Conservation (phyloP, 345 rosid species). For the Eucalyptus curtisii region DNA sequence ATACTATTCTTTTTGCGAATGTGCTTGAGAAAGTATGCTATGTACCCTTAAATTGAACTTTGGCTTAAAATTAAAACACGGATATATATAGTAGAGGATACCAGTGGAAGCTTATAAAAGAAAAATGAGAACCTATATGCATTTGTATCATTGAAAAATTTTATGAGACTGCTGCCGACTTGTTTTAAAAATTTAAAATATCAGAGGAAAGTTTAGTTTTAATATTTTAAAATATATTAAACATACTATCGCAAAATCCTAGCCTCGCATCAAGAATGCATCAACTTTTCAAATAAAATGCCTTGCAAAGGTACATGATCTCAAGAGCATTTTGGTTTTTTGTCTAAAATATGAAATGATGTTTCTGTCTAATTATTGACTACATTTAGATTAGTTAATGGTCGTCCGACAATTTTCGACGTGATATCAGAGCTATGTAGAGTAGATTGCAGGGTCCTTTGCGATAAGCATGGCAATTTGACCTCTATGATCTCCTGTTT, state of each 20-base stretch:
- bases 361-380: too few species aligned
- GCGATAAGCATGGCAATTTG: neutral
- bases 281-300: too few species aligned
- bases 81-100: neutral
- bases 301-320: too few species aligned
- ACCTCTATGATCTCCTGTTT: too few species aligned
- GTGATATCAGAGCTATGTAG: neutral
- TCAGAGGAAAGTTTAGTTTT: neutral
- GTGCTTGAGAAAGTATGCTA: too few species aligned
- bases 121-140: neutral
- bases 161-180: too few species aligned
- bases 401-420: neutral
- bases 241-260: neutral
- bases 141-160: neutral
- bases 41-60: neutral
- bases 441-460: neutral
- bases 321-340: too few species aligned
- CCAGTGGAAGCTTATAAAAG: neutral
- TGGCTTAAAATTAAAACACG: neutral
- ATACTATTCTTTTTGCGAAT: too few species aligned
- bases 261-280: neutral
- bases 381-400: neutral
- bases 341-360: too few species aligned
- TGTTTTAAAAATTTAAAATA: too few species aligned
- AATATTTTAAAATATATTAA: neutral